Evolutionary conservation across 148 eudicot species (phyloP), one percentile per base, ranked within the genome.

Genomic region (Cornus kousa): DNA sequence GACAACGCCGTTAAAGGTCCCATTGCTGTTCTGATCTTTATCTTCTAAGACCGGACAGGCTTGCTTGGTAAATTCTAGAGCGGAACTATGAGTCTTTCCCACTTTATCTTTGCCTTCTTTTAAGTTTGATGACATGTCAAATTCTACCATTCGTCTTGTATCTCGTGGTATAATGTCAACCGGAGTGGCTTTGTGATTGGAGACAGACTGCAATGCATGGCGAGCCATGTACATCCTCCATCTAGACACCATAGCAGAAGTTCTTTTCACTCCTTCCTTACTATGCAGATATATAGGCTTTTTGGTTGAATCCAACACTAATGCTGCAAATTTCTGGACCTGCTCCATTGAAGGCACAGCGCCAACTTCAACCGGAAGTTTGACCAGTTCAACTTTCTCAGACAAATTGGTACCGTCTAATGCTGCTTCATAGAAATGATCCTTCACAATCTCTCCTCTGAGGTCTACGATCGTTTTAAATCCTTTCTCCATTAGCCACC

Each of bases 391-490:
- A 78, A 96, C 77, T 76, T 87, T 88, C 78, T 91, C 91, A 77
- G 93, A 84, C 23, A 69, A 80, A 75, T 90, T 53, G 60, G 91
- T 94, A 73, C 86, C 86, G 78, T 89, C 77, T 72, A 96, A 43
- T 59, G 80, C 92, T 68, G 76, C 77, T 81, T 89, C 84, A 79
- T 91, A 96, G 74, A 96, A 89, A 50, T 76, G 78, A 86, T 93
- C 98, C 78, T 88, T 93, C 73, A 93, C 89, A 75, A 68, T 77
- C 85, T 93, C 99, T 50, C 93, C 97, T 83, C 99, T 85, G 70
- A 96, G 94, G 85, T 96, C 98, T 66, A 96, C 90, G 75, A 96
- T 89, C n/a, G 91, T 96, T 67, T 88, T 91, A 68, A 93, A 91
- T 48, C 97, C 97, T 62, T 86, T 90, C 78, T 87, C 94, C 67